Conservation (phyloP, 768 basidiomycete genomes). For the Ramaria rubella region DNA sequence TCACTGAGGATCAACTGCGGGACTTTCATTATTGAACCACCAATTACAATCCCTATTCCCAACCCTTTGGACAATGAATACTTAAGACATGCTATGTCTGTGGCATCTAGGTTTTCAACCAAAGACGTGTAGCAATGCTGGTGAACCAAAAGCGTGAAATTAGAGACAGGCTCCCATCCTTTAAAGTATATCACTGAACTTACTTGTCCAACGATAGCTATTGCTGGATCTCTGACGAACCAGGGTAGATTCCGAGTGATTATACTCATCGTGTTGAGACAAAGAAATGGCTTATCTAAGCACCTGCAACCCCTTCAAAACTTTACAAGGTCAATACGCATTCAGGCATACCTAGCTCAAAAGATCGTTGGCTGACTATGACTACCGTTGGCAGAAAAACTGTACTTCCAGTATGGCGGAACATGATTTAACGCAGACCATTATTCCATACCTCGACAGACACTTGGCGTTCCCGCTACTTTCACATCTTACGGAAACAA, state of each 20-base stretch:
- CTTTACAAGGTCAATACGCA: background rate
- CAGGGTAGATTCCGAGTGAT: slow-evolving; percentile 83
- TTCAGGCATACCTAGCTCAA: background rate
- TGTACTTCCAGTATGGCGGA: slow-evolving; percentile 59
- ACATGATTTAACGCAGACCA: slow-evolving; percentile 83
- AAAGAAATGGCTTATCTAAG: background rate
- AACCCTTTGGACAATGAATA: slow-evolving; percentile 88
- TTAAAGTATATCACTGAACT: too few species aligned
- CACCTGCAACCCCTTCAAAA: slow-evolving; percentile 3
- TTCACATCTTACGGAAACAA: slow-evolving; percentile 72
- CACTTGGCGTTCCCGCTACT: slow-evolving; percentile 93
- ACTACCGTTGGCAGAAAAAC: background rate
- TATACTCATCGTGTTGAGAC: slow-evolving; percentile 50
- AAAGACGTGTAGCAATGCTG: slow-evolving; percentile 90
- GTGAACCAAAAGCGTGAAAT: slow-evolving; percentile 3
- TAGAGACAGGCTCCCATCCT: background rate
- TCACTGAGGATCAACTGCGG: slow-evolving; percentile 85
- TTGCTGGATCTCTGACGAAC: slow-evolving; percentile 75
- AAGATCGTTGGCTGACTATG: background rate
- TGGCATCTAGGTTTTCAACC: slow-evolving; percentile 76
- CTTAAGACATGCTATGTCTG: slow-evolving; percentile 79
- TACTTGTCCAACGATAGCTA: slow-evolving; percentile 77
- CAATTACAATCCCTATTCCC: slow-evolving; percentile 87
- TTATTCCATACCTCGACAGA: slow-evolving; percentile 89
- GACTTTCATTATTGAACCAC: slow-evolving; percentile 92